phyloP scores from a whole-genome alignment of 495 filamentous ascomycete genomes.

The Paragyromitra xinjiangensis region DNA sequence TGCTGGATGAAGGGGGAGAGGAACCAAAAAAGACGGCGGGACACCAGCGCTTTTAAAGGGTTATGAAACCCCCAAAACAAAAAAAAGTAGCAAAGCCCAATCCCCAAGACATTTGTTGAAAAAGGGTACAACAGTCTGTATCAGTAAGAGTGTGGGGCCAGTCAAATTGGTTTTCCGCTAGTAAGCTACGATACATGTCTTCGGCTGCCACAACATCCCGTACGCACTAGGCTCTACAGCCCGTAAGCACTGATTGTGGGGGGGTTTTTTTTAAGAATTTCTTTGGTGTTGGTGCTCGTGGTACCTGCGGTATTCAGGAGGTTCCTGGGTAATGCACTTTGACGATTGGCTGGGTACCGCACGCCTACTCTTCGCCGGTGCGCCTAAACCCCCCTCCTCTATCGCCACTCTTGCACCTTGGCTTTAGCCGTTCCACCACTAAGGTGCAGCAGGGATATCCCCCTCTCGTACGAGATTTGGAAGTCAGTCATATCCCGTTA shows the following conservation, averaged over 20 bases:
- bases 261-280: neutral
- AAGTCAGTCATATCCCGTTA: constrained; percentile 6
- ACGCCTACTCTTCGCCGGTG: neutral
- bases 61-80: constrained; percentile 3
- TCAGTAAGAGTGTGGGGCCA: constrained; percentile 19
- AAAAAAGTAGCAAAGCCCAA: constrained; percentile 2
- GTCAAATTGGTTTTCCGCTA: neutral
- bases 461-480: neutral
- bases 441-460: constrained; percentile 4
- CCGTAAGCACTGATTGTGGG: constrained; percentile 1
- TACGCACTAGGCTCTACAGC: neutral
- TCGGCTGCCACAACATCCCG: neutral
- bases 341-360: neutral
- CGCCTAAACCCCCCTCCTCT: neutral
- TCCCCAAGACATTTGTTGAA: neutral
- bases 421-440: constrained; percentile 18
- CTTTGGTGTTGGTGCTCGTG: constrained; percentile 1
- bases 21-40: neutral
- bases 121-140: neutral
- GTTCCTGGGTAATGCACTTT: neutral
- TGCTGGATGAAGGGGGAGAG: constrained; percentile 13
- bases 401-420: neutral
- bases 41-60: constrained; percentile 27
- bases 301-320: constrained; percentile 5
- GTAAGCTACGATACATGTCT: neutral